Percentiles rank a stretch among this genome's conserved stretches.
Conservation (phyloP, 176 grass and related monocot species). For the Triticum timopheevii region DNA sequence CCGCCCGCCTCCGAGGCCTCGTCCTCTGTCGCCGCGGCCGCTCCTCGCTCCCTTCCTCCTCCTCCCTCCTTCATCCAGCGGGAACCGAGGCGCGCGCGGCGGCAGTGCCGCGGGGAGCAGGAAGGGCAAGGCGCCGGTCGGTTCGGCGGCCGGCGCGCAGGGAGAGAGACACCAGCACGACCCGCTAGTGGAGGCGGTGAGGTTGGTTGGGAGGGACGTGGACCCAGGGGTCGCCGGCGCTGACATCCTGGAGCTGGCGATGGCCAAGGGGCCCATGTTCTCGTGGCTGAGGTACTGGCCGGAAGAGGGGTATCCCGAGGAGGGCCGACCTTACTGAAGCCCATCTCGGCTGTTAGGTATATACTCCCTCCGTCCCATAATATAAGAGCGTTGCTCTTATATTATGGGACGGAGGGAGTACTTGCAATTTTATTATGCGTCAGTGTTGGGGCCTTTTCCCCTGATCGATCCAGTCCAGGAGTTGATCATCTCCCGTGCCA, state of each 20-base stretch:
- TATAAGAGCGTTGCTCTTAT: too few relatives aligned
- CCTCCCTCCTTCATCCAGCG: neutral
- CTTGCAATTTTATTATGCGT: neutral
- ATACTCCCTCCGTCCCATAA: neutral
- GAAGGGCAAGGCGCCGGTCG: neutral
- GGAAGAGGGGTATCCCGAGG: conserved; percentile 32
- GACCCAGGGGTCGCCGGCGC: conserved; percentile 11
- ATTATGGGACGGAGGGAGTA: too few relatives aligned
- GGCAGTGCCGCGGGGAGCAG: neutral
- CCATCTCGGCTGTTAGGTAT: neutral
- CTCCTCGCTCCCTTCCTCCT: neutral
- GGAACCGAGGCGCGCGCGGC: neutral
- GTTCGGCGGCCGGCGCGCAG: neutral
- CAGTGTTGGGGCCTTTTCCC: neutral
- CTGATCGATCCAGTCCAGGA: neutral
- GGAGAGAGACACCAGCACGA: neutral
- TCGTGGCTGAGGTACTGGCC: conserved; percentile 52
- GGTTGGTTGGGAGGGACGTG: neutral
- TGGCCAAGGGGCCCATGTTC: conserved; percentile 50
- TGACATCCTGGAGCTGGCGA: conserved; percentile 48
- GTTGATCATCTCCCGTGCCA: neutral
- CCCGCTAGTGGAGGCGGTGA: conserved; percentile 18
- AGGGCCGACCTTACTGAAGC: conserved; percentile 30
- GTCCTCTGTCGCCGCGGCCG: neutral
- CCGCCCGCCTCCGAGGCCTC: neutral